Evolutionary conservation across 805 yeast species (phyloP).

Genomic region (Candida saitoana): DNA sequence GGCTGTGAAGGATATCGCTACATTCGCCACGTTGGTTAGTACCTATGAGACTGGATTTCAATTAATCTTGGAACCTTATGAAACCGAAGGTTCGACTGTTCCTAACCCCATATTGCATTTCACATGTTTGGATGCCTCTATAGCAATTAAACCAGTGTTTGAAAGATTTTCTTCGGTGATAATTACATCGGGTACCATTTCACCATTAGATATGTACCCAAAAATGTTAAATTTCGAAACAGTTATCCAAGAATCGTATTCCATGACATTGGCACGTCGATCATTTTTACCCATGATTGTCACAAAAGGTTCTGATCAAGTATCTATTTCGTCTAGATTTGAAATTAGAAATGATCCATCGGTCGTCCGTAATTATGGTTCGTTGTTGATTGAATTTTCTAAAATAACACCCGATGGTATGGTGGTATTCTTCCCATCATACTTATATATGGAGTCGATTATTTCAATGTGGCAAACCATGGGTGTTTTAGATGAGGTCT

Average conservation of each 20-base stretch:
- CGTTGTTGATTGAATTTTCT: constrained; percentile 84
- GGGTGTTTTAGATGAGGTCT: constrained; percentile 97
- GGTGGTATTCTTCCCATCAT: constrained; percentile 96
- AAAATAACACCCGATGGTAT: constrained; percentile 97
- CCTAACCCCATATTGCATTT: constrained; percentile 94
- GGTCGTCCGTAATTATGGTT: constrained; percentile 95
- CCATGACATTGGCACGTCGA: constrained; percentile 90
- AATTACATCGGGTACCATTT: constrained; percentile 95
- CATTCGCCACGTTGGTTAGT: constrained; percentile 92
- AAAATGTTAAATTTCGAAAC: constrained; percentile 92
- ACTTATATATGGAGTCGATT: constrained; percentile 95
- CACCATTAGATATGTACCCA: constrained; percentile 98
- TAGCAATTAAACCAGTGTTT: constrained; percentile 95
- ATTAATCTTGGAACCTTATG: constrained; percentile 91
- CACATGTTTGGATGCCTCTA: constrained; percentile 95
- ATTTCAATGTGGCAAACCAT: constrained; percentile 98
- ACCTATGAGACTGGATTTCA: constrained; percentile 93
- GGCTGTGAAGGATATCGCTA: constrained; percentile 92
- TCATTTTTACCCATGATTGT: constrained; percentile 94
- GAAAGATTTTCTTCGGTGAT: constrained; percentile 89
- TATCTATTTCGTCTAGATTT: constrained; percentile 91
- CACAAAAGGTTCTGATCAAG: constrained; percentile 97
- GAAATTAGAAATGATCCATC: constrained; percentile 97
- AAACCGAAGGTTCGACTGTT: constrained; percentile 87
- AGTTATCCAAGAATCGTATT: constrained; percentile 87